Conservation (phyloP, 768 basidiomycete species). For the Hebeloma cylindrosporum region DNA sequence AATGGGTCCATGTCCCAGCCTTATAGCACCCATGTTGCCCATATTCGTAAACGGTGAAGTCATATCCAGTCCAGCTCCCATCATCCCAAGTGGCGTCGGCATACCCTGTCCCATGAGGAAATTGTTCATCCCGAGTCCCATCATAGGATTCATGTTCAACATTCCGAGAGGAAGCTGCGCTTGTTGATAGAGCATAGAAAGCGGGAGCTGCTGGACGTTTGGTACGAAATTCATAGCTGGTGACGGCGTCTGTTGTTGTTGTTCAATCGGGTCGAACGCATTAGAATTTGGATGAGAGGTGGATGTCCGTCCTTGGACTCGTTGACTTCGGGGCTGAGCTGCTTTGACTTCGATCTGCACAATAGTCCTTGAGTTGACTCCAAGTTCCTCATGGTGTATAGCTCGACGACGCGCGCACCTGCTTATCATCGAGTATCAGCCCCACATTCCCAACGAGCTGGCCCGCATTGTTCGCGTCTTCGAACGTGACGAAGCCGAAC, state of each 20-base stretch:
- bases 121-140: conserved; percentile 48
- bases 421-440: conserved; percentile 72
- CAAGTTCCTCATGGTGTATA: background rate
- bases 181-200: conserved; percentile 57
- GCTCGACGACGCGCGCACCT: conserved; percentile 48
- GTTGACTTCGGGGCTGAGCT: conserved; percentile 70
- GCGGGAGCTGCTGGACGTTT: conserved; percentile 44
- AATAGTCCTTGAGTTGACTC: background rate
- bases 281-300: conserved; percentile 7
- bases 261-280: conserved; percentile 11
- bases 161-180: conserved; percentile 43
- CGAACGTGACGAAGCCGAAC: conserved; percentile 85
- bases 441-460: conserved; percentile 67
- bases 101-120: conserved; percentile 33
- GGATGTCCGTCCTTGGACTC: conserved; percentile 51
- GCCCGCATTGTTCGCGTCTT: conserved; percentile 61
- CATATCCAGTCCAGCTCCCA: conserved; percentile 22
- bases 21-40: conserved; percentile 24
- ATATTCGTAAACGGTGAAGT: conserved; percentile 28
- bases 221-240: conserved; percentile 27
- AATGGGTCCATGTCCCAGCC: conserved; percentile 27
- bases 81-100: conserved; percentile 28
- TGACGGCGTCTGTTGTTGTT: conserved; percentile 17
- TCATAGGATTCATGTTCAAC: conserved; percentile 52
- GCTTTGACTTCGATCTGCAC: conserved; percentile 78